Percentiles rank a stretch among this genome's conserved stretches.
Conservation (phyloP, 176 grass and related monocot genomes). For the Musa schizocarpa region DNA sequence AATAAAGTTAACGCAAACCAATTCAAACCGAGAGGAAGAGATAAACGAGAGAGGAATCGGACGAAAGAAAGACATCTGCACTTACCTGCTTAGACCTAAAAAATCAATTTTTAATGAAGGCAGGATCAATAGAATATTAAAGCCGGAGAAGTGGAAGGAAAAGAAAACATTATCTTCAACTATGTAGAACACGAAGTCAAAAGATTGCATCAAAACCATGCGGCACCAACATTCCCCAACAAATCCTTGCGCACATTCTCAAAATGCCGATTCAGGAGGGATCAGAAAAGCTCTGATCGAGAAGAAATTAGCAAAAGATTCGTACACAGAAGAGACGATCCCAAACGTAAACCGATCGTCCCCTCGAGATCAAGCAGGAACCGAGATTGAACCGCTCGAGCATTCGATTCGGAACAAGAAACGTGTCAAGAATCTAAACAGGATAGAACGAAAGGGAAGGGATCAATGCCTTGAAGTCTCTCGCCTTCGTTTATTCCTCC, state of each 20-base stretch:
- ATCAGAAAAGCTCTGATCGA: neutral
- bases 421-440: neutral
- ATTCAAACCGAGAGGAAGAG: neutral
- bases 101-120: neutral
- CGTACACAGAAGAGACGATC: neutral
- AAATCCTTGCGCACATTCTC: neutral
- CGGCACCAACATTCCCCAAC: neutral
- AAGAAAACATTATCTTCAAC: neutral
- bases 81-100: neutral
- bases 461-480: neutral
- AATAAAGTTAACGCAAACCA: neutral
- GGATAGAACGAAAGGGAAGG: neutral
- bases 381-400: neutral
- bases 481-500: neutral
- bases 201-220: neutral
- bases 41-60: neutral
- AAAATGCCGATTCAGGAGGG: neutral
- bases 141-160: neutral
- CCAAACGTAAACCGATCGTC: neutral
- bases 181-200: neutral
- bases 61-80: neutral
- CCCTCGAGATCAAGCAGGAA: neutral
- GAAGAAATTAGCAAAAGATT: neutral
- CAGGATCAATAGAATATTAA: neutral
- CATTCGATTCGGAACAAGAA: neutral